Base-by-base conservation (phyloP, 2,329 filamentous ascomycete species). In the Juglanconis juglandina region DNA sequence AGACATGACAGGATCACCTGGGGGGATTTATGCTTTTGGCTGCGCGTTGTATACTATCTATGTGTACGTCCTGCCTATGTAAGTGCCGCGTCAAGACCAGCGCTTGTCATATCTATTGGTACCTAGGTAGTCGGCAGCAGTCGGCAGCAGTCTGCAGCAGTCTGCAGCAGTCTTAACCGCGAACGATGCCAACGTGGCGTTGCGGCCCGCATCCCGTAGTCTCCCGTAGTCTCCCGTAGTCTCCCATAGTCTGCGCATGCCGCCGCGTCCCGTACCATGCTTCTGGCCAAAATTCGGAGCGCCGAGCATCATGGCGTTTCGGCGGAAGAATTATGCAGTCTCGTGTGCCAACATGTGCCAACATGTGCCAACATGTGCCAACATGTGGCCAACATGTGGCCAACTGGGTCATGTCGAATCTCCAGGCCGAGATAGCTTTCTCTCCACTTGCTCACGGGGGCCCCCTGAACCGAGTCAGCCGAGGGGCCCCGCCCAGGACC, bases 271-370 rank as follows among this genome's bases (percentile, higher is more conserved):
- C 39, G 39, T 42, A 42, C 39, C 39, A 42, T 4, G 24, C 24
- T 9, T 4, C 11, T 42, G 10, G 10, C 7, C 10, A 11, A 42
- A 3, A 13, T 42, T 14, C n/a, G 39, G 39, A 8, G 10, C 11
- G 39, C 39, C 10, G 11, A 14, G 10, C 35, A 32, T 35, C 48
- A 10, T 33, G 30, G 32, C 4, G 13, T 34, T 50, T 11, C 5
- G 37, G 34, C 49, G 49, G 49, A 52, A 44, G 13, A 53, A 53
- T 53, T 53, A 44, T 53, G 52, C 52, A n/a, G 52, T 53, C 39
- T 53, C 37, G 37, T 24, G 37, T 24, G 24, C 24, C 24, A 24
- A 0, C 24, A 24, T 24, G 17, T 17, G 17, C 17, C 17, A 17
- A 17, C 17, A 17, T 17, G 24, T 24, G 24, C 24, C 24, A 24